Evolutionary conservation across 2,329 filamentous ascomycete species (phyloP).

Genomic region (Phaeoacremonium minimum): DNA sequence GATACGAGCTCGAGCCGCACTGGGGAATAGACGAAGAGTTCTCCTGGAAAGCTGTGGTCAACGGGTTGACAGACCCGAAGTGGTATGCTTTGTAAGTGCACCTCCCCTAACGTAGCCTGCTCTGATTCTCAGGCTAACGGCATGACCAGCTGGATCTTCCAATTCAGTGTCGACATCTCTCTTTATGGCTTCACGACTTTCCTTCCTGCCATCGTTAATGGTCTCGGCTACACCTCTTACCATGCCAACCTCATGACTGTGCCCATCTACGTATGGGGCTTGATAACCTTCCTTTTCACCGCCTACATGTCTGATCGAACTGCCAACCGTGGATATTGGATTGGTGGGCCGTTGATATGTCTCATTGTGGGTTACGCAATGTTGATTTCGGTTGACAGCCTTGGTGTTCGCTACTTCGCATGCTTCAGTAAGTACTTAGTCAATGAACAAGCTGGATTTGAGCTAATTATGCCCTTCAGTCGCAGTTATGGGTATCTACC

Average conservation of each 20-base stretch:
- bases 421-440: slow-evolving; percentile 12
- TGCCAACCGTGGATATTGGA: slow-evolving; percentile 19
- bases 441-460: not conserved
- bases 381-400: slow-evolving; percentile 19
- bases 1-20: slow-evolving; percentile 18
- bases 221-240: slow-evolving; percentile 24
- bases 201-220: slow-evolving; percentile 26
- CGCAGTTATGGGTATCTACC: slow-evolving; percentile 18
- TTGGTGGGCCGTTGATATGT: slow-evolving; percentile 14
- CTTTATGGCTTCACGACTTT: slow-evolving; percentile 27
- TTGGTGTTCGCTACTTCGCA: slow-evolving; percentile 19
- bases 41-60: slow-evolving; percentile 14
- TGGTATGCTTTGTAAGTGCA: slow-evolving; percentile 27
- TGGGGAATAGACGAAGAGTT: slow-evolving; percentile 20
- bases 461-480: slow-evolving; percentile 6
- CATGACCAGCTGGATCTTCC: slow-evolving; percentile 19
- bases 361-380: slow-evolving; percentile 24
- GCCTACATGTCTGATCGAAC: slow-evolving; percentile 20
- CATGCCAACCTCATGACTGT: slow-evolving; percentile 28
- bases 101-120: slow-evolving; percentile 22
- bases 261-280: slow-evolving; percentile 21
- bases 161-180: slow-evolving; percentile 25
- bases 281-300: slow-evolving; percentile 18
- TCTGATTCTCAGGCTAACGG: slow-evolving; percentile 19
- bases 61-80: slow-evolving; percentile 22